Conservation (phyloP, 2,329 filamentous ascomycete genomes). For the Fusarium nurragi region DNA sequence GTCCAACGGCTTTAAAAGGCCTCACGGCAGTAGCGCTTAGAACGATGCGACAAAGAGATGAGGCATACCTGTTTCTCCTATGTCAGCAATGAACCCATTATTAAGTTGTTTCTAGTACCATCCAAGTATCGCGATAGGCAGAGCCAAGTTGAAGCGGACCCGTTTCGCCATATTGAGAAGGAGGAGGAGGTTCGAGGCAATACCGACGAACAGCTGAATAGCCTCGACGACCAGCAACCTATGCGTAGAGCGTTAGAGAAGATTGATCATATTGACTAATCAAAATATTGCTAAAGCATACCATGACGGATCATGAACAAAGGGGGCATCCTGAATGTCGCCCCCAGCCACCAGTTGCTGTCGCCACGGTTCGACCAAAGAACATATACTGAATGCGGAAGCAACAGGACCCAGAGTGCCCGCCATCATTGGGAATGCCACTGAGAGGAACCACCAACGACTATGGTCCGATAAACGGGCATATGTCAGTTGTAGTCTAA, state of each 20-base stretch:
- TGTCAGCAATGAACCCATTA: neutral
- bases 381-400: constrained; percentile 1
- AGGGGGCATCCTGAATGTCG: neutral
- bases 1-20: neutral
- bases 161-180: neutral
- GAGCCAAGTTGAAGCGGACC: neutral
- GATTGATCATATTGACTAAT: no score
- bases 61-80: neutral
- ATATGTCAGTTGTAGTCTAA: neutral
- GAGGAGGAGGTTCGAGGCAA: neutral
- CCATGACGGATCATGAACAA: neutral
- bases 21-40: neutral
- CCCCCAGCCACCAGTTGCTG: neutral
- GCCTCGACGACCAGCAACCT: neutral
- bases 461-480: neutral
- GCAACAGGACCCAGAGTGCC: constrained; percentile 3
- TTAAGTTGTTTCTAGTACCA: neutral
- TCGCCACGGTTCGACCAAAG: neutral
- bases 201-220: neutral
- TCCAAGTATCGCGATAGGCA: neutral
- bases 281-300: neutral
- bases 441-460: neutral
- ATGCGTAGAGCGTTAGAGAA: neutral
- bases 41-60: neutral
- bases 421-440: constrained; percentile 1